These are phyloP conservation scores for Rubia tinctorum DNA, from an alignment of 305 asterid species.

Conservation along the genomic window DNA sequence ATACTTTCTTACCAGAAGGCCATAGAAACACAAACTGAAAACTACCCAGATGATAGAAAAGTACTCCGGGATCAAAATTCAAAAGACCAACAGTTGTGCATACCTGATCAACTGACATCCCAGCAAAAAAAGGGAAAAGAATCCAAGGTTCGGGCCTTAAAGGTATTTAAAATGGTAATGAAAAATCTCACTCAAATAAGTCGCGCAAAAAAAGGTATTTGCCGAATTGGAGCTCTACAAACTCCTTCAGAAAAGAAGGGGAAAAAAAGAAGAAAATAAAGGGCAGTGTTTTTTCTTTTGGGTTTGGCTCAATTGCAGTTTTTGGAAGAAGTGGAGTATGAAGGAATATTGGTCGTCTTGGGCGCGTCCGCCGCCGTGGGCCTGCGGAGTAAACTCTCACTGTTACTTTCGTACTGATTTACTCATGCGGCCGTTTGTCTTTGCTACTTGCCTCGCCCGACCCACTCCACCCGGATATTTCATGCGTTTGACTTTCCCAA, in stretches of 20 bases:
- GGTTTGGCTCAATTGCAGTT: background rate
- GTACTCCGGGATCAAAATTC: background rate
- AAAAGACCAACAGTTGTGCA: background rate
- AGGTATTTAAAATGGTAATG: background rate
- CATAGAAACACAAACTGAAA: background rate
- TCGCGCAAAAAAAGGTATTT: background rate
- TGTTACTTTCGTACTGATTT: background rate
- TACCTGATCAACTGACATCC: conserved; percentile 22
- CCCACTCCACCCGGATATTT: background rate
- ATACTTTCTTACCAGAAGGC: background rate
- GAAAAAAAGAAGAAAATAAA: background rate
- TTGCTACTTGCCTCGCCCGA: background rate
- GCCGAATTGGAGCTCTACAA: background rate
- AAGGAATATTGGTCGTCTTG: background rate
- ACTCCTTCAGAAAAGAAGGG: background rate
- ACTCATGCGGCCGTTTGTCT: background rate
- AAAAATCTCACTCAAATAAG: background rate
- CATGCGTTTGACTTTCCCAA: background rate
- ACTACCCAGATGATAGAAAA: background rate
- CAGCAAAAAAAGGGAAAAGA: background rate
- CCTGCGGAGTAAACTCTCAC: background rate
- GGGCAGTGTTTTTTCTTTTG: background rate
- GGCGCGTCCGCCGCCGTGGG: conserved; percentile 19
- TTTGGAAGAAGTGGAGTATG: background rate
- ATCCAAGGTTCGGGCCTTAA: background rate